phyloP scores from a whole-genome alignment of 2,329 filamentous ascomycete genomes.

The Aspergillus pseudoviridinutans region DNA sequence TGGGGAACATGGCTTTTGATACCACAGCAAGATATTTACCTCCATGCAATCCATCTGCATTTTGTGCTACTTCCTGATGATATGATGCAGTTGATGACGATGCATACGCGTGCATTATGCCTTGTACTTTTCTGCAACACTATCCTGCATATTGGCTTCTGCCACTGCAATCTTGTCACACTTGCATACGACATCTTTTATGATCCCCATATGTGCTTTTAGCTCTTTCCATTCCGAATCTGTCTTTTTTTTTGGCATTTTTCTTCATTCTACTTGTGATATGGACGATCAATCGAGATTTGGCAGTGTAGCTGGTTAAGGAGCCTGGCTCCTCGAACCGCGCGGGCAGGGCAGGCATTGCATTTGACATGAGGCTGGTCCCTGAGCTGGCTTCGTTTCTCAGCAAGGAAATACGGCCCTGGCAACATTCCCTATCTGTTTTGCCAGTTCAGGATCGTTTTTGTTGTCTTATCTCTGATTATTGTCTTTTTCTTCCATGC shows the following conservation, averaged over 20 bases:
- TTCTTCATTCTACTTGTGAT: conserved; percentile 5
- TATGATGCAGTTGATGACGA: conserved; percentile 15
- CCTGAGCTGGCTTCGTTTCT: not conserved
- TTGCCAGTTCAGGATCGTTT: conserved; percentile 7
- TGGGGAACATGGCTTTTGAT: conserved; percentile 18
- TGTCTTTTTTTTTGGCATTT: conserved; percentile 5
- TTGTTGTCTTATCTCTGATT: conserved; percentile 8
- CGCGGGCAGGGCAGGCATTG: not conserved
- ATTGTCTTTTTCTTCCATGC: conserved; percentile 8
- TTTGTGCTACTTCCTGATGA: conserved; percentile 16
- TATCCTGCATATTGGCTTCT: conserved; percentile 13
- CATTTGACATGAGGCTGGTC: not conserved
- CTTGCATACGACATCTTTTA: conserved; percentile 1
- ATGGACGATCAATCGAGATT: conserved; percentile 4
- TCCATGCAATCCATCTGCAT: conserved; percentile 20
- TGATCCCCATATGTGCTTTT: conserved; percentile 8
- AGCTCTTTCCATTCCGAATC: conserved; percentile 1
- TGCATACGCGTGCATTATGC: conserved; percentile 14
- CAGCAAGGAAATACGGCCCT: not conserved
- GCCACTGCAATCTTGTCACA: conserved; percentile 1
- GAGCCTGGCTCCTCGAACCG: not conserved
- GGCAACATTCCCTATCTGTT: conserved; percentile 4
- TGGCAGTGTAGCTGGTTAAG: not conserved
- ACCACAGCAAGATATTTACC: conserved; percentile 22
- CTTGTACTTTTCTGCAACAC: conserved; percentile 19